These are phyloP conservation scores for Spathaspora passalidarum DNA, from an alignment of 805 yeast species.

Conservation along the genomic window DNA sequence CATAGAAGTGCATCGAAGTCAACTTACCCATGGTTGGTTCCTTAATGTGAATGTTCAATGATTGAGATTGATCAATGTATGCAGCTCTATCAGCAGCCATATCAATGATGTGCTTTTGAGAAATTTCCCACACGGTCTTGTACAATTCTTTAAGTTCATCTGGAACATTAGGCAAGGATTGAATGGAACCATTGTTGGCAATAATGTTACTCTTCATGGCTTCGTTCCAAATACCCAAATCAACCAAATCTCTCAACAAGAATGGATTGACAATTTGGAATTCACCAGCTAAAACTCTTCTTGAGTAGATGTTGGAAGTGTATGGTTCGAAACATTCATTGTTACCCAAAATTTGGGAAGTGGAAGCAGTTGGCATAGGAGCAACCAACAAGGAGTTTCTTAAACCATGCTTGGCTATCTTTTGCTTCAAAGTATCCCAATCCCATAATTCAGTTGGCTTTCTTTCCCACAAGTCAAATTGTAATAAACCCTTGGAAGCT, in stretches of 20 bases:
- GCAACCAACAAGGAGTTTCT: constrained; percentile 61
- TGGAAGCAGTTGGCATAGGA: constrained; percentile 68
- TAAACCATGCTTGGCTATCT: constrained; percentile 47
- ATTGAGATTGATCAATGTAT: constrained; percentile 88
- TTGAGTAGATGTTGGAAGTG: constrained; percentile 59
- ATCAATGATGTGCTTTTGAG: constrained; percentile 57
- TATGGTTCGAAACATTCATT: constrained; percentile 64
- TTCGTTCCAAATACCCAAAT: constrained; percentile 57
- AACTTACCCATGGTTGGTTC: constrained; percentile 95
- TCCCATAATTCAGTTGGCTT: constrained; percentile 59
- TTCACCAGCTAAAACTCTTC: constrained; percentile 64
- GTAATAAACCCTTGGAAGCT: constrained; percentile 55
- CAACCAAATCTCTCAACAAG: constrained; percentile 55
- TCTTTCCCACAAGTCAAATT: constrained; percentile 56
- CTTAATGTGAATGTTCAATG: constrained; percentile 82
- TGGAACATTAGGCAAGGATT: constrained; percentile 52
- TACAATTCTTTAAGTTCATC: constrained; percentile 52
- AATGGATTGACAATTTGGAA: constrained; percentile 62
- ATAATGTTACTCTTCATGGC: constrained; percentile 55
- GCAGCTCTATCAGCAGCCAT: constrained; percentile 76
- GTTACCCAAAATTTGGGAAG: constrained; percentile 60
- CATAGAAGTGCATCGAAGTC: constrained; percentile 97
- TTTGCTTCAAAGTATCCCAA: constrained; percentile 54
- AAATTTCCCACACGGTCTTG: constrained; percentile 62
- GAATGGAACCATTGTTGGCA: constrained; percentile 57